A percentile compares a stretch with the other conserved stretches of the same genome.
Conservation (phyloP, 441 rosid genomes). For the Pelargonium myrrhifolium region DNA sequence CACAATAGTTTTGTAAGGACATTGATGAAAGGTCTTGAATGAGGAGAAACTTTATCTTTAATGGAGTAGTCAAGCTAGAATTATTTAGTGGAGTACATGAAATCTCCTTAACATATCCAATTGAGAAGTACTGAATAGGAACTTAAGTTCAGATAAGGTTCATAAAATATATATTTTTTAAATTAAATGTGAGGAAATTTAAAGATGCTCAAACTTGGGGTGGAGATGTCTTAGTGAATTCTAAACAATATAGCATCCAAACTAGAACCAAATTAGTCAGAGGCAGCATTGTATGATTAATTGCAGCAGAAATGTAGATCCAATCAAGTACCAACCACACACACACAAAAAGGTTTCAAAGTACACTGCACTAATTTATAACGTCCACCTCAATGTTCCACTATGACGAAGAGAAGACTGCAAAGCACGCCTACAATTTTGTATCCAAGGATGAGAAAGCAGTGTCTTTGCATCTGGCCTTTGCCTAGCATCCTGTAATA, state of each 20-base stretch:
- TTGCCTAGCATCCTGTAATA: slow-evolving; percentile 84
- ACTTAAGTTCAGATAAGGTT: not conserved
- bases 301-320: slow-evolving; percentile 1
- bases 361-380: not conserved
- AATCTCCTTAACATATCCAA: not conserved
- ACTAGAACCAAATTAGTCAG: not conserved
- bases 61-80: not conserved
- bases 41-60: not conserved
- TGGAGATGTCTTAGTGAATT: not conserved
- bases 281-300: slow-evolving; percentile 3
- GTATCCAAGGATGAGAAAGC: slow-evolving; percentile 99
- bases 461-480: slow-evolving; percentile 98
- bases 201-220: slow-evolving; percentile 5
- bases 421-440: slow-evolving; percentile 75
- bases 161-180: not conserved
- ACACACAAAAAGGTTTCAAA: slow-evolving; percentile 6
- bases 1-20: not conserved
- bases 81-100: not conserved
- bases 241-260: not conserved
- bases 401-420: slow-evolving; percentile 79
- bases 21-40: not conserved
- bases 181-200: not conserved
- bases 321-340: not conserved
- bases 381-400: slow-evolving; percentile 61
- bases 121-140: not conserved